phyloP scores from a whole-genome alignment of 257 asterid genomes.

The Nicotiana benthamiana region DNA sequence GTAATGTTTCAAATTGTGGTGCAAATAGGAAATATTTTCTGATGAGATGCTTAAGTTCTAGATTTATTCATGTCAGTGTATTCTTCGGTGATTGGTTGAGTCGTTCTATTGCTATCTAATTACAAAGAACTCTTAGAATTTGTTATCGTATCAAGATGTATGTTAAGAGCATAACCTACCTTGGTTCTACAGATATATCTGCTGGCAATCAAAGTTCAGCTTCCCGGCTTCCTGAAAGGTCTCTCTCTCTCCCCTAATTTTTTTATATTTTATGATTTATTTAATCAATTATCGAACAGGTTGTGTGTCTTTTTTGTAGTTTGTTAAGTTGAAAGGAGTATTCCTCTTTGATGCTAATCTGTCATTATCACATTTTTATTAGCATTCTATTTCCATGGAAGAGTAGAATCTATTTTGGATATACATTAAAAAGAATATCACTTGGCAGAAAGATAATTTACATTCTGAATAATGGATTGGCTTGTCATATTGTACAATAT shows the following conservation, averaged over 20 bases:
- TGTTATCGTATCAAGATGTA: not conserved
- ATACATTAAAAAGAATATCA: not conserved
- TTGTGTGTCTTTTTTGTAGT: not conserved
- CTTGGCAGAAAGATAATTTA: not conserved
- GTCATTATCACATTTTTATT: too few species aligned
- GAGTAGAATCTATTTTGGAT: not conserved
- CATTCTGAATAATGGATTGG: not conserved
- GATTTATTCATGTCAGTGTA: not conserved
- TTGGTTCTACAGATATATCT: slow-evolving; percentile 55
- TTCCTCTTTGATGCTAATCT: not conserved
- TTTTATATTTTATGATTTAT: not conserved
- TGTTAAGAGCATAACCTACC: not conserved
- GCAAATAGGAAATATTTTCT: not conserved
- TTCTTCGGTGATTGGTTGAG: not conserved
- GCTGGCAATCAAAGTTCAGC: slow-evolving; percentile 54
- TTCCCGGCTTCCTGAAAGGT: slow-evolving; percentile 98
- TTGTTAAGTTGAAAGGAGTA: not conserved
- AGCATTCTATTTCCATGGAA: not conserved
- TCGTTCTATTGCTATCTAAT: not conserved
- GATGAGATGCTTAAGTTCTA: not conserved
- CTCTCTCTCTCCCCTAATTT: slow-evolving; percentile 13
- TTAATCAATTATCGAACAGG: not conserved
- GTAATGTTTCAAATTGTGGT: not conserved
- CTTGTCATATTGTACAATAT: not conserved
- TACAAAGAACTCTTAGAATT: not conserved